These are phyloP conservation scores for Colletotrichum sp. DNA, from an alignment of 2,329 filamentous ascomycete species.

Conservation along the genomic window DNA sequence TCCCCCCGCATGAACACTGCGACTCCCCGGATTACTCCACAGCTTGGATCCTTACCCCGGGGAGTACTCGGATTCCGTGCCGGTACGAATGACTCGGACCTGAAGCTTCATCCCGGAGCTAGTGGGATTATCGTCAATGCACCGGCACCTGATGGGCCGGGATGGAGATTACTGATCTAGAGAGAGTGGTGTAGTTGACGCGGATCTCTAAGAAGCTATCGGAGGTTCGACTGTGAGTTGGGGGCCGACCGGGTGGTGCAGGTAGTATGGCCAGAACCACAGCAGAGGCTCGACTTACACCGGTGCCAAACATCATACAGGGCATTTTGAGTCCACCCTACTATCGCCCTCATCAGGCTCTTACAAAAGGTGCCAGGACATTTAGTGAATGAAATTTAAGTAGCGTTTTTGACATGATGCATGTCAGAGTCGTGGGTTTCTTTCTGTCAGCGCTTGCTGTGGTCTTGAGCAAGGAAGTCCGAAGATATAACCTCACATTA, in stretches of 20 bases:
- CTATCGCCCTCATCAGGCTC: neutral
- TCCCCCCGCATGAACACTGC: neutral
- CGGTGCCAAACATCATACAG: neutral
- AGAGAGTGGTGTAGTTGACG: neutral
- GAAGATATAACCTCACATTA: slow-evolving; percentile 1
- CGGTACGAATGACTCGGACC: neutral
- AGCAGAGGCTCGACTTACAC: neutral
- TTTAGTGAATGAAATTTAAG: neutral
- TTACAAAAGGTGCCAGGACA: neutral
- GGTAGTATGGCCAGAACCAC: neutral
- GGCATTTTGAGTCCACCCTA: neutral
- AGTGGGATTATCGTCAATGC: neutral
- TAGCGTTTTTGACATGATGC: neutral
- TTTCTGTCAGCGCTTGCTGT: neutral
- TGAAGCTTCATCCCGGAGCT: neutral
- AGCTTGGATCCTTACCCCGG: neutral
- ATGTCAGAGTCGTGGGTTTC: neutral
- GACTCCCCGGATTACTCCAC: neutral
- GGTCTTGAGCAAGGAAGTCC: neutral
- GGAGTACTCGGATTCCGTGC: neutral
- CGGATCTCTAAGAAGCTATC: neutral
- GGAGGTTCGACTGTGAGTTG: neutral
- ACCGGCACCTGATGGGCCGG: neutral
- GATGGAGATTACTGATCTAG: neutral
- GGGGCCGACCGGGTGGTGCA: neutral